These are phyloP conservation scores for Chlorella sp. DNA, from an alignment of 139 green algal genomes.

Conservation along the genomic window DNA sequence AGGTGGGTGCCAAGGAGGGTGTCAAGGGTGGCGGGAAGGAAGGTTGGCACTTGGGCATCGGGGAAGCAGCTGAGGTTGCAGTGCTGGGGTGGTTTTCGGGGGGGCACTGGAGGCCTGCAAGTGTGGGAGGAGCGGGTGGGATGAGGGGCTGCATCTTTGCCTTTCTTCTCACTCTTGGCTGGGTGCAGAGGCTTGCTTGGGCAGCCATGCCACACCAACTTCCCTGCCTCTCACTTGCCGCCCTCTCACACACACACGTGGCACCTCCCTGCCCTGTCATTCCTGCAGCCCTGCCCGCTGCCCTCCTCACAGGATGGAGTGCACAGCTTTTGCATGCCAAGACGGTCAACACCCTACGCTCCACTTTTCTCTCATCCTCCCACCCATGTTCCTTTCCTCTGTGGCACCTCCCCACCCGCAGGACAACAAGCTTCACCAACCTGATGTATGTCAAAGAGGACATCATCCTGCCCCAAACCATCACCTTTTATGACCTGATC, in stretches of 20 bases:
- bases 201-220: no score
- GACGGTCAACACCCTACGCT: no score
- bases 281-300: no score
- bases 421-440: slow-evolving; percentile 64
- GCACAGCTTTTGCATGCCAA: no score
- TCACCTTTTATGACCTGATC: slow-evolving; percentile 98
- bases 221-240: not conserved
- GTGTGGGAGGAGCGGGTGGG: not conserved
- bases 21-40: not conserved
- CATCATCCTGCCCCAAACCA: slow-evolving; percentile 90
- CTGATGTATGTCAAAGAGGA: slow-evolving; percentile 99
- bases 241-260: not conserved
- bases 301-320: no score
- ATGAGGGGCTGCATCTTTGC: no score
- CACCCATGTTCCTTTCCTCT: not conserved
- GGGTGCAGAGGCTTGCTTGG: no score
- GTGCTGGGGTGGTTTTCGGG: not conserved
- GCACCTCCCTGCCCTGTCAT: no score
- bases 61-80: not conserved
- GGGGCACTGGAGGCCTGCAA: not conserved
- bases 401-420: not conserved
- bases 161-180: no score
- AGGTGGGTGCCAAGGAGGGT: slow-evolving; percentile 36
- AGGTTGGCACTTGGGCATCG: not conserved
- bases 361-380: not conserved